Conservation (phyloP, 441 rosid genomes). For the Euphorbia schlechtendalii region DNA sequence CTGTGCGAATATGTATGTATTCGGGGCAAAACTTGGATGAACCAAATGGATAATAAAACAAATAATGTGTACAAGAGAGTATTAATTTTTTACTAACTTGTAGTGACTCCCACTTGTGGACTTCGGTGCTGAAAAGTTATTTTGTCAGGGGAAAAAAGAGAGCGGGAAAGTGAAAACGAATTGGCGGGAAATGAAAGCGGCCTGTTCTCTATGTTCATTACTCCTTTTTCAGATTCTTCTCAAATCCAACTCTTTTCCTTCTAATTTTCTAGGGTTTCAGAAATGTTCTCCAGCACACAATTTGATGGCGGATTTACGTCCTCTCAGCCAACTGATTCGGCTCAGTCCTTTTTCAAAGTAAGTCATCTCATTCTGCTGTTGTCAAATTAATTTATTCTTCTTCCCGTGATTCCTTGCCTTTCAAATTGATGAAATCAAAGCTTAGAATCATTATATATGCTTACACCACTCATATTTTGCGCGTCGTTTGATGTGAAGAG, state of each 20-base stretch:
- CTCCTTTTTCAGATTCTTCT: background rate
- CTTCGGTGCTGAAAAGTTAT: too few relatives aligned
- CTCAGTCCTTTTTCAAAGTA: constrained; percentile 50
- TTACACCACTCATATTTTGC: too few relatives aligned
- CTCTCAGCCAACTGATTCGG: constrained; percentile 48
- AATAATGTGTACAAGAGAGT: too few relatives aligned
- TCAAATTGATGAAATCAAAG: background rate
- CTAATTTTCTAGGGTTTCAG: constrained; percentile 18
- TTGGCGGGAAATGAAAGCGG: constrained; percentile 23
- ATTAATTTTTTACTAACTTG: too few relatives aligned
- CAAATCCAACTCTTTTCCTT: background rate
- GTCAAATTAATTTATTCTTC: background rate
- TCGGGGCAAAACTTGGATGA: too few relatives aligned
- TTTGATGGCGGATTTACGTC: constrained; percentile 60
- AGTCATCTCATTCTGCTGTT: constrained; percentile 8
- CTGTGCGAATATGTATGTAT: too few relatives aligned
- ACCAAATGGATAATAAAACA: too few relatives aligned
- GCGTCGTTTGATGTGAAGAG: background rate
- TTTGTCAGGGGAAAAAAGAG: background rate
- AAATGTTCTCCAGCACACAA: constrained; percentile 50
- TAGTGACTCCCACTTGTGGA: too few relatives aligned
- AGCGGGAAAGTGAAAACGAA: constrained; percentile 22
- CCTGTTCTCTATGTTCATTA: too few relatives aligned
- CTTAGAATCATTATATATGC: background rate
- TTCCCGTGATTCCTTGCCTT: constrained; percentile 1